These are phyloP conservation scores for Pulveroboletus sp. DNA, from an alignment of 1,284 basidiomycete species.

Conservation along the genomic window DNA sequence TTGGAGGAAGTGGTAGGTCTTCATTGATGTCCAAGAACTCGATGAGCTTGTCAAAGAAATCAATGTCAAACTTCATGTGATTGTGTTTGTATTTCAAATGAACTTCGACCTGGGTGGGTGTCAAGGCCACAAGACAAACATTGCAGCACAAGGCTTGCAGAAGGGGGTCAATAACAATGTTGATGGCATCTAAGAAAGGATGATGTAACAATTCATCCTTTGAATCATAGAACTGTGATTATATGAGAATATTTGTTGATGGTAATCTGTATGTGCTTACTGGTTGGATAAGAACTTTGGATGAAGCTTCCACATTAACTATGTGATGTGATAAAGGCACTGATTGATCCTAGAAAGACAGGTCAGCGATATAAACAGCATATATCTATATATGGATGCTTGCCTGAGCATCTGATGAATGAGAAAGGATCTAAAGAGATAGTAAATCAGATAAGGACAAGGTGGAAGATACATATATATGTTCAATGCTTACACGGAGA, in stretches of 20 bases:
- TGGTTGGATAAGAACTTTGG: background rate
- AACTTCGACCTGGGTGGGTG: background rate
- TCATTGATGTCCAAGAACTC: background rate
- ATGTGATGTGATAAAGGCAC: no score
- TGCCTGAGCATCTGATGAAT: no score
- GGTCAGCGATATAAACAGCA: no score
- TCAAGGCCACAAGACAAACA: background rate
- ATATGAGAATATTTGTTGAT: background rate
- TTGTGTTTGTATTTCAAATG: background rate
- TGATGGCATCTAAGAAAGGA: background rate
- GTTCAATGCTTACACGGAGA: no score
- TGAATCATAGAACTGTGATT: background rate
- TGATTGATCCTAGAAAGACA: background rate
- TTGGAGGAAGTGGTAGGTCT: background rate
- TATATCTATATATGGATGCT: no score
- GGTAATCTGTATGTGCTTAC: background rate
- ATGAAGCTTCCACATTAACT: no score
- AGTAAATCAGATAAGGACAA: no score
- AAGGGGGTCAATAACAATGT: background rate
- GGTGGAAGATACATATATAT: no score
- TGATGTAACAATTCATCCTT: background rate
- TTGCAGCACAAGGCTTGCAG: background rate
- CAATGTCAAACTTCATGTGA: background rate
- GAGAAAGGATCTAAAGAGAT: no score
- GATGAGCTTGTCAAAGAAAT: background rate